These are phyloP conservation scores for Suhomyces anneliseae DNA, from an alignment of 1,139 yeast species.

Conservation along the genomic window DNA sequence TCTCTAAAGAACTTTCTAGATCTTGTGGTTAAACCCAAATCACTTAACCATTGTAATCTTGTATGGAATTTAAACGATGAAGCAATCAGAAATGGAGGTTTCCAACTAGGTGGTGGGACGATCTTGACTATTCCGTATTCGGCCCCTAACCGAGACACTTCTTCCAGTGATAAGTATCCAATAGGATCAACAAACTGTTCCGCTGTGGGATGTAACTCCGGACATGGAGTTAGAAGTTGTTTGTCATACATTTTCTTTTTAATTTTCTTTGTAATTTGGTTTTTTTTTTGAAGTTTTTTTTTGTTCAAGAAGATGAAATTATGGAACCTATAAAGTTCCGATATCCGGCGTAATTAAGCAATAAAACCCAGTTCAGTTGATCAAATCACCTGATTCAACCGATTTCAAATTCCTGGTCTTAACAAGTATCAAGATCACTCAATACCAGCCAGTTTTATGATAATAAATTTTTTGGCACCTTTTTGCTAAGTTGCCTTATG, in stretches of 20 bases:
- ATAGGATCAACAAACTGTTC: slow-evolving; percentile 65
- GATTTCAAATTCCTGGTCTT: not conserved
- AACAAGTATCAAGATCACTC: not conserved
- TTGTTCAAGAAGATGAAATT: too few species aligned
- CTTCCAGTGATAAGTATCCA: slow-evolving; percentile 53
- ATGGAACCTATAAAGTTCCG: not conserved
- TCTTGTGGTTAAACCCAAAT: slow-evolving; percentile 61
- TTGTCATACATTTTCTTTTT: slow-evolving; percentile 31
- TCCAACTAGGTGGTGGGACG: slow-evolving; percentile 61
- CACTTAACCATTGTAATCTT: slow-evolving; percentile 61
- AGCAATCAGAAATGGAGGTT: slow-evolving; percentile 51
- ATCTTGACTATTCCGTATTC: slow-evolving; percentile 65
- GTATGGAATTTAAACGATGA: slow-evolving; percentile 61
- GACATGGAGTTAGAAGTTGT: slow-evolving; percentile 43
- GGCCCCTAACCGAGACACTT: slow-evolving; percentile 52
- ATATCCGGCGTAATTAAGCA: not conserved
- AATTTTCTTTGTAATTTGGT: too few species aligned
- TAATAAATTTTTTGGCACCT: too few species aligned
- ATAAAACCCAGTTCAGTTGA: not conserved
- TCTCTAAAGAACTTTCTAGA: slow-evolving; percentile 61
- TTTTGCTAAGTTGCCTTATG: too few species aligned
- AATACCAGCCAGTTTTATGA: too few species aligned
- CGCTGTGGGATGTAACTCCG: slow-evolving; percentile 54
- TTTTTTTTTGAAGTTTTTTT: too few species aligned
- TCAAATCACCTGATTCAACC: not conserved